phyloP scores from a whole-genome alignment of 1,139 yeast genomes.

The Taiozyma onychis region DNA sequence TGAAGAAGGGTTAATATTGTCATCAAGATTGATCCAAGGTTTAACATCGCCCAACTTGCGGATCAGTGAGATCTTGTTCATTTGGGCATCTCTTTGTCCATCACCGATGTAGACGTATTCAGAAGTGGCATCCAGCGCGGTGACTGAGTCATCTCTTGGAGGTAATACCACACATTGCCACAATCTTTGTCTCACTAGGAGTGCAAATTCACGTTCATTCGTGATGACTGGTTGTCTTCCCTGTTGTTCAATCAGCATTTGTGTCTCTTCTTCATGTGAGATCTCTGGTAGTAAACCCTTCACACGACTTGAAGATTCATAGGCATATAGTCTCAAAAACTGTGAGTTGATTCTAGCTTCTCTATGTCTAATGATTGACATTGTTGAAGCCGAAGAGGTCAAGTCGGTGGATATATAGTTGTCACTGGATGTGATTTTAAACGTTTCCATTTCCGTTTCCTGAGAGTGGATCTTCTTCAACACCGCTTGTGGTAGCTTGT shows the following conservation, averaged over 20 bases:
- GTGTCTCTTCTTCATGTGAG: constrained; percentile 24
- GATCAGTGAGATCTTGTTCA: constrained; percentile 11
- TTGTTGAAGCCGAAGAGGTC: constrained; percentile 1
- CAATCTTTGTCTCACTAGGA: constrained; percentile 38
- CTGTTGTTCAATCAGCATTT: constrained; percentile 5
- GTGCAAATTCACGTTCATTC: constrained; percentile 28
- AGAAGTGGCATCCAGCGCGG: constrained; percentile 21
- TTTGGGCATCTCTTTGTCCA: constrained; percentile 2
- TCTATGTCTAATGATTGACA: constrained; percentile 26
- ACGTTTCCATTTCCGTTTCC: constrained; percentile 21
- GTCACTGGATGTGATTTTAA: constrained; percentile 16
- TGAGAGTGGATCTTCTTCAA: background rate
- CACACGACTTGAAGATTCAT: constrained; percentile 37
- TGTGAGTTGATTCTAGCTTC: constrained; percentile 42
- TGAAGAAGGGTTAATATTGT: constrained; percentile 9
- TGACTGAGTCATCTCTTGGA: constrained; percentile 33
- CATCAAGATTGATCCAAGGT: constrained; percentile 34
- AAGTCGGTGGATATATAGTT: constrained; percentile 1
- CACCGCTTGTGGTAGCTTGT: constrained; percentile 9
- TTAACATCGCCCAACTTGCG: constrained; percentile 29
- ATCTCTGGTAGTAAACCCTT: constrained; percentile 32
- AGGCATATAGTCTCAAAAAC: constrained; percentile 40
- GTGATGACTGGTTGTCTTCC: constrained; percentile 7
- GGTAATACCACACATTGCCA: constrained; percentile 44
- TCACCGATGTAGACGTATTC: constrained; percentile 26